Evolutionary conservation across 805 yeast species (phyloP).

Genomic region (Jamesozyma lodderae): DNA sequence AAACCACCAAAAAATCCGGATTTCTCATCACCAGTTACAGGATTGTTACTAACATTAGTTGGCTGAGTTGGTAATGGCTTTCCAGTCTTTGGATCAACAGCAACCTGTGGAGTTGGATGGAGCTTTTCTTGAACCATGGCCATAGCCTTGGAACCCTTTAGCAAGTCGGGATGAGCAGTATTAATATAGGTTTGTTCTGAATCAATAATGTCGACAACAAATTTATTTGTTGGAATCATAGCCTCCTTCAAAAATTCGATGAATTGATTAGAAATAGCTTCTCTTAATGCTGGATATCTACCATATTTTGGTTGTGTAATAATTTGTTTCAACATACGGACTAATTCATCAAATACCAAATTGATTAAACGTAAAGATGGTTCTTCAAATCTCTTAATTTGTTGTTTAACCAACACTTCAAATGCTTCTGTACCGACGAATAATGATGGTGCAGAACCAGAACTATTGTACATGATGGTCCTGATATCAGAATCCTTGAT

Average conservation of each 20-base stretch:
- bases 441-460: constrained; percentile 92
- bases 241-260: constrained; percentile 73
- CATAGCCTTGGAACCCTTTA: constrained; percentile 94
- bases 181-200: constrained; percentile 92
- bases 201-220: constrained; percentile 72
- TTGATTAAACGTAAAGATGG: constrained; percentile 84
- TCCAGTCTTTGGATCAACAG: constrained; percentile 84
- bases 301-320: constrained; percentile 71
- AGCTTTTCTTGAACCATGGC: constrained; percentile 79
- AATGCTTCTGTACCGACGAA: constrained; percentile 97
- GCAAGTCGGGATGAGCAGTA: constrained; percentile 94
- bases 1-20: constrained; percentile 94
- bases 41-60: constrained; percentile 28
- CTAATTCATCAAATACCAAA: constrained; percentile 88
- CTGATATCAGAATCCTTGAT: constrained; percentile 92
- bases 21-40: constrained; percentile 34
- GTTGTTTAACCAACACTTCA: constrained; percentile 91
- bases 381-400: constrained; percentile 87
- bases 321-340: constrained; percentile 79
- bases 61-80: constrained; percentile 52
- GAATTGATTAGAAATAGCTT: constrained; percentile 71
- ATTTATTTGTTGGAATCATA: constrained; percentile 73
- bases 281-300: constrained; percentile 86
- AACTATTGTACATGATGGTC: constrained; percentile 92
- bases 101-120: constrained; percentile 58